Evolutionary conservation across 2,329 filamentous ascomycete genomes (phyloP).

Genomic region (Neopestalotiopsis clavispora): DNA sequence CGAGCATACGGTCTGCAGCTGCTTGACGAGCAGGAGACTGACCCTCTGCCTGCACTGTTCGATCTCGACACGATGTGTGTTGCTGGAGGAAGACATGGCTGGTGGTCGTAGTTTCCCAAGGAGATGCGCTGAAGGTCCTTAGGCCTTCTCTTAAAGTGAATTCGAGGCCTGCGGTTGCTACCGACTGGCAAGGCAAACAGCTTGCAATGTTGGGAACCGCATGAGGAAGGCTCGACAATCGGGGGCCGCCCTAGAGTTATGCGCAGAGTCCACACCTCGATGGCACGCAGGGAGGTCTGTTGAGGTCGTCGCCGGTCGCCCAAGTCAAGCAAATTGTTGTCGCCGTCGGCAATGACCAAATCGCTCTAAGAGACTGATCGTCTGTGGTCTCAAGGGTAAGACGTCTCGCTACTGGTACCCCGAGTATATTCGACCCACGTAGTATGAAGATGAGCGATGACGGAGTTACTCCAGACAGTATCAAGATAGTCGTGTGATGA

Average conservation of each 20-base stretch:
- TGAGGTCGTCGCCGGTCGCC: no score
- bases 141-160: neutral
- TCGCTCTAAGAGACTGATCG: no score
- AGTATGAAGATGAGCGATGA: no score
- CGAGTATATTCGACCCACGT: no score
- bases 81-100: constrained; percentile 26
- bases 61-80: constrained; percentile 42
- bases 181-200: constrained; percentile 28
- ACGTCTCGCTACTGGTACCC: no score
- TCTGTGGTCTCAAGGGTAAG: no score
- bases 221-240: constrained; percentile 30
- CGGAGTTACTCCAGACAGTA: no score
- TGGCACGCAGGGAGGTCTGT: neutral
- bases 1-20: constrained; percentile 78
- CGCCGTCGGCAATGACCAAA: no score
- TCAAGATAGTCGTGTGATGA: neutral
- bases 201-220: constrained; percentile 26
- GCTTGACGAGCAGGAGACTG: constrained; percentile 57
- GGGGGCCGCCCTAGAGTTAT: neutral
- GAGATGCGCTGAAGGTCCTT: neutral
- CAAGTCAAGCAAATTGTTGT: no score
- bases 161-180: constrained; percentile 22
- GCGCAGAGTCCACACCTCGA: neutral
- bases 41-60: constrained; percentile 40
- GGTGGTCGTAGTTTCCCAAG: neutral